phyloP scores from a whole-genome alignment of 768 basidiomycete species.

The Paxillus ammoniavirescens region DNA sequence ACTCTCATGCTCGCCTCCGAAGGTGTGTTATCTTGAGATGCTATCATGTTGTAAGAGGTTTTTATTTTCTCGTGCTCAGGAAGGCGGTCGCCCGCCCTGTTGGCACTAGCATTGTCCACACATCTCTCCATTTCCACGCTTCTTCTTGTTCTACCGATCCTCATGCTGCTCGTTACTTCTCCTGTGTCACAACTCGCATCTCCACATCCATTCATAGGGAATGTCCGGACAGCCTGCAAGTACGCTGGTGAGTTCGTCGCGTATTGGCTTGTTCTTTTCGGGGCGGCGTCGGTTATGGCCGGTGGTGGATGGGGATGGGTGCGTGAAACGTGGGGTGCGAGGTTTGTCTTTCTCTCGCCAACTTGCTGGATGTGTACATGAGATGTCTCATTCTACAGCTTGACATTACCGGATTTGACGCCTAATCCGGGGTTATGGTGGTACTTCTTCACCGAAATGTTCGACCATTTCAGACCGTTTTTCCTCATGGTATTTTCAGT shows the following conservation, averaged over 20 bases:
- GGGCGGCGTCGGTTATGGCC: conserved; percentile 50
- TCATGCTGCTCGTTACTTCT: conserved; percentile 60
- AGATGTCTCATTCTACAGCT: conserved; percentile 38
- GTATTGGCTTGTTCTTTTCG: conserved; percentile 47
- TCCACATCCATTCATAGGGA: conserved; percentile 38
- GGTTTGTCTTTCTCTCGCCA: conserved; percentile 40
- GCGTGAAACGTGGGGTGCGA: conserved; percentile 80
- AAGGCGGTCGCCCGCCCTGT: conserved; percentile 51
- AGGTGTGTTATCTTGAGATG: conserved; percentile 41
- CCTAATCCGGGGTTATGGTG: conserved; percentile 96
- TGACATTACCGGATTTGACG: conserved; percentile 84
- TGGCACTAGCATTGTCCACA: conserved; percentile 67
- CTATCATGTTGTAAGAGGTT: background rate
- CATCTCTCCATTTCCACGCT: conserved; percentile 73
- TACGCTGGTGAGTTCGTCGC: conserved; percentile 45
- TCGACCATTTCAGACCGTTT: conserved; percentile 94
- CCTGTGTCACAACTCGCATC: conserved; percentile 70
- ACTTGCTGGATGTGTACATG: background rate
- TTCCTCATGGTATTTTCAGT: conserved; percentile 95
- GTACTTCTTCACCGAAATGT: conserved; percentile 99
- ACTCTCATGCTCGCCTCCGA: conserved; percentile 68
- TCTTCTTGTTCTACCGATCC: conserved; percentile 62
- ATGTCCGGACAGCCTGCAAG: conserved; percentile 18
- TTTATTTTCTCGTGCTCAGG: conserved; percentile 40
- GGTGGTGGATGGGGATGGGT: conserved; percentile 70